phyloP scores from a whole-genome alignment of 306 rosid genomes.

The Sphenostylis stenocarpa region DNA sequence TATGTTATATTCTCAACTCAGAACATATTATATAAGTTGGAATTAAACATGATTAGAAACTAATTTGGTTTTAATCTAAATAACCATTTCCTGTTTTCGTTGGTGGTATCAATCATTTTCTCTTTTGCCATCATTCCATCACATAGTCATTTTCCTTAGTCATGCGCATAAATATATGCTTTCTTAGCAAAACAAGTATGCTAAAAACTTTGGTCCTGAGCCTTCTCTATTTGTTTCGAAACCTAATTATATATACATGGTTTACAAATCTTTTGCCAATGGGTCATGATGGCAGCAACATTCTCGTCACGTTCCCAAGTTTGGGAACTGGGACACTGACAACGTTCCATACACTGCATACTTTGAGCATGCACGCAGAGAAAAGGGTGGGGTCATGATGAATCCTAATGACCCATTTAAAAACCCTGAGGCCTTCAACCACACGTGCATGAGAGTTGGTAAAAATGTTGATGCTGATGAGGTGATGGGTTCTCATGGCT shows the following conservation, averaged over 20 bases:
- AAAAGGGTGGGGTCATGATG: background rate
- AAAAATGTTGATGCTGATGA: background rate
- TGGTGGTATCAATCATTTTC: no score
- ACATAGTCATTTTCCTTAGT: no score
- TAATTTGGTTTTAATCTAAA: no score
- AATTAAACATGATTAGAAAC: no score
- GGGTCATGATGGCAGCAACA: background rate
- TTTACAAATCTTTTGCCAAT: background rate
- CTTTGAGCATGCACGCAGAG: conserved; percentile 34
- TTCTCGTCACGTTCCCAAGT: conserved; percentile 32
- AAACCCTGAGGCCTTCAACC: conserved; percentile 28
- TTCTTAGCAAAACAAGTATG: background rate
- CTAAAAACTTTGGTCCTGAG: background rate
- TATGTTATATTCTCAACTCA: no score
- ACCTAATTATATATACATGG: background rate
- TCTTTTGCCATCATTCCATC: no score
- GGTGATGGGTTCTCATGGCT: background rate
- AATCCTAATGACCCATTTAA: conserved; percentile 37
- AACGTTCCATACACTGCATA: conserved; percentile 38
- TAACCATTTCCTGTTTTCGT: no score
- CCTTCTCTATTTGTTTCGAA: background rate
- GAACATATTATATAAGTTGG: no score
- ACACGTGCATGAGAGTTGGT: background rate
- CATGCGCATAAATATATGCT: no score
- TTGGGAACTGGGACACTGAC: conserved; percentile 36